A percentile compares a stretch with the other conserved stretches of the same genome.
phyloP scores from a whole-genome alignment of 108 stramenopile genomes.

The Skeletonema potamos region DNA sequence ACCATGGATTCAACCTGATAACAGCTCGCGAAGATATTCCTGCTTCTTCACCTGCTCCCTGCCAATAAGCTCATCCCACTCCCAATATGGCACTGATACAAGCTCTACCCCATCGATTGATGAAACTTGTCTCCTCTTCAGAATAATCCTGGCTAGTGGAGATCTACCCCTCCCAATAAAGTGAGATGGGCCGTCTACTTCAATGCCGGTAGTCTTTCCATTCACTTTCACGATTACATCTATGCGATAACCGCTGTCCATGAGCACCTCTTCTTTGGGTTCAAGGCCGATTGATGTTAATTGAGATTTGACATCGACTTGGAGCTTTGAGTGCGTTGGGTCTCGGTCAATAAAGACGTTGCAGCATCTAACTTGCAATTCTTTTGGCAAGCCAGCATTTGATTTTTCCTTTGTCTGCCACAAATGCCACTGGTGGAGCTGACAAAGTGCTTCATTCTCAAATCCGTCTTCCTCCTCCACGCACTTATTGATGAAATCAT shows the following conservation, averaged over 20 bases:
- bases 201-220: slow-evolving; percentile 58
- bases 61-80: slow-evolving; percentile 20
- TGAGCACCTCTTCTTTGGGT: slow-evolving; percentile 15
- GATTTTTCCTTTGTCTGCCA: slow-evolving; percentile 5
- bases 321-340: background rate
- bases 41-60: slow-evolving; percentile 6
- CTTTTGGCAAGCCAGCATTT: background rate
- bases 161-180: slow-evolving; percentile 28
- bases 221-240: slow-evolving; percentile 13
- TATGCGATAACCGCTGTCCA: slow-evolving; percentile 6
- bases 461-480: background rate
- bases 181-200: slow-evolving; percentile 87
- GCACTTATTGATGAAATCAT: background rate
- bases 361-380: background rate
- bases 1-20: no score
- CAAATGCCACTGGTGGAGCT: slow-evolving; percentile 25
- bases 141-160: background rate
- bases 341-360: background rate
- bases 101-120: background rate
- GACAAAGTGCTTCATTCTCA: background rate
- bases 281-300: background rate
- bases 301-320: background rate
- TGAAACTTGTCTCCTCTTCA: slow-evolving; percentile 7
- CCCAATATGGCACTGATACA: slow-evolving; percentile 27
- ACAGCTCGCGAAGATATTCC: background rate